Percentiles rank a stretch among this genome's conserved stretches.
Conservation (phyloP, 2,329 filamentous ascomycete genomes). For the Fusarium dlaminii region DNA sequence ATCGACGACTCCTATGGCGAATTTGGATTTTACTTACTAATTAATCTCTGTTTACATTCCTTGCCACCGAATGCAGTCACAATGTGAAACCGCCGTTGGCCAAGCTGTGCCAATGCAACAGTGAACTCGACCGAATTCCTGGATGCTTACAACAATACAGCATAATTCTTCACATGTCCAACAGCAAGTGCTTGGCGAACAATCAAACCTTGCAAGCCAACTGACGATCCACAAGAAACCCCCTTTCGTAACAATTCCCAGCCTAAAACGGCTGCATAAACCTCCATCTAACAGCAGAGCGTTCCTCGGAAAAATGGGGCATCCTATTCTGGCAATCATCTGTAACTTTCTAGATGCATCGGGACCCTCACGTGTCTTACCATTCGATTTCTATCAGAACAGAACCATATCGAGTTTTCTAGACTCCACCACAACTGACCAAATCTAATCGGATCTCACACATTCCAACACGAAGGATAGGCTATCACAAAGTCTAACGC, state of each 20-base stretch:
- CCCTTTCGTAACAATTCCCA: background rate
- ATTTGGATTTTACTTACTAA: constrained; percentile 72
- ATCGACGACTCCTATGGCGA: constrained; percentile 66
- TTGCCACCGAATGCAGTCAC: background rate
- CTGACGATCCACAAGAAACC: background rate
- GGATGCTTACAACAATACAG: background rate
- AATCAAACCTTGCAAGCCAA: background rate
- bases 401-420: background rate
- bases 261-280: background rate
- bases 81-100: too few relatives aligned
- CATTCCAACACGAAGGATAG: background rate
- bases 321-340: fast-evolving
- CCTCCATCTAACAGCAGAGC: background rate
- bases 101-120: background rate
- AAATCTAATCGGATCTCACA: background rate
- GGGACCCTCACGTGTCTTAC: background rate
- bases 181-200: too few relatives aligned
- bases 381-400: fast-evolving
- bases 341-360: background rate
- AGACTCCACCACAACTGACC: background rate
- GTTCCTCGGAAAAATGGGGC: background rate
- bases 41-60: background rate
- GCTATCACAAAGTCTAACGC: background rate
- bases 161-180: fast-evolving
- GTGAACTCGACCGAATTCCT: background rate